Evolutionary conservation across 2,329 filamentous ascomycete genomes (phyloP), one percentile per base, ranked within the genome.

Genomic region (Cladobotryum mycophilum): DNA sequence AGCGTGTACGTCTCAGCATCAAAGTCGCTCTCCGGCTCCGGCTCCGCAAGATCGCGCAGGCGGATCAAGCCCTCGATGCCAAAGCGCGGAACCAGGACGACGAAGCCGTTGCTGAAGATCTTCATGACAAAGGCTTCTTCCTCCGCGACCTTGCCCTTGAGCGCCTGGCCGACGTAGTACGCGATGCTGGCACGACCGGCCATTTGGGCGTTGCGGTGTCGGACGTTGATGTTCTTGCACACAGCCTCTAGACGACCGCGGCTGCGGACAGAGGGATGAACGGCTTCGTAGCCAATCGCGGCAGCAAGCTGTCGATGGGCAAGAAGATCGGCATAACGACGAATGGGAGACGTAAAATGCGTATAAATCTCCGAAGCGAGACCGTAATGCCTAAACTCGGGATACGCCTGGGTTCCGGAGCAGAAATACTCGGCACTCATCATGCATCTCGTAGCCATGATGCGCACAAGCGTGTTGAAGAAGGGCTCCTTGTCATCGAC

Each of bases 351-450:
- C 0, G 93, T 99, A 71, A 99, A 99, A 69, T 99, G 93, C 2
- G 93, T 99, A 74, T 99, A 99, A 66, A 99, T 99, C 63, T 95
- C 88, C 3, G 87, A 90, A 0, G 95, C 95, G 35, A 99, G 84
- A 59, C 93, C 93, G 69, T 99, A 99, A 72, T 99, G 95, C 47
- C 89, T 83, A 78, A 96, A 99, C 66, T 97, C 93, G 1, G 89
- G 86, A 67, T 93, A 92, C 0, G 91, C 83, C 67, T 96, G 90
- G 6, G 90, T 91, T 53, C 93, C 93, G 0, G 92, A 88, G 71
- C 88, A 93, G 71, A 99, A 99, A 72, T 99, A 99, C 71, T 99
- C 93, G 55, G 93, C 93, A 48, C 89, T 93, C 78, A 96, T 96
- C 93, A 99, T 99, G 79, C 93, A 99, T 18, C 93, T 86, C 8